A percentile compares a stretch with the other conserved stretches of the same genome.
These are phyloP conservation scores for Jacaranda copaia DNA, from an alignment of 257 asterid genomes.

Conservation along the genomic window DNA sequence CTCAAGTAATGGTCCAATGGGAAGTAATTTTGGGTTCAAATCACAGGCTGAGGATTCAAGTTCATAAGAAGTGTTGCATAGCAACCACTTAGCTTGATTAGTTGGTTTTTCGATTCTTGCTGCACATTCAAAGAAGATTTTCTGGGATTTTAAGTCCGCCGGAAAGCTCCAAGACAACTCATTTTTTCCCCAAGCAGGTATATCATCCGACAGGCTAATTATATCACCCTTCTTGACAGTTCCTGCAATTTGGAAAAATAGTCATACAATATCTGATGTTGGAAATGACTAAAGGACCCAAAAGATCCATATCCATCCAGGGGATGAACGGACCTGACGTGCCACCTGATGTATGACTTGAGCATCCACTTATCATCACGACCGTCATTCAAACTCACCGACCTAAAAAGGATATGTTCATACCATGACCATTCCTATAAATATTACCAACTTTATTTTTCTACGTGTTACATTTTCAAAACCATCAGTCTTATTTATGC, in stretches of 20 bases:
- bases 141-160: not conserved
- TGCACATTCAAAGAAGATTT: constrained; percentile 18
- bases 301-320: no score
- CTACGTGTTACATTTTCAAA: no score
- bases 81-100: constrained; percentile 20
- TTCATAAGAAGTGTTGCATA: constrained; percentile 42
- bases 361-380: no score
- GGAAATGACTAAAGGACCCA: no score
- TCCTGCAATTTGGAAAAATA: constrained; percentile 34
- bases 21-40: constrained; percentile 36
- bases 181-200: constrained; percentile 34
- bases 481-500: no score
- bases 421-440: no score
- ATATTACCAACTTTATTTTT: no score
- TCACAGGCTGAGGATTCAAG: constrained; percentile 47
- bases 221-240: constrained; percentile 30
- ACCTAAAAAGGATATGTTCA: no score
- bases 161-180: constrained; percentile 36
- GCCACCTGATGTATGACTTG: no score
- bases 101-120: not conserved
- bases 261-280: not conserved
- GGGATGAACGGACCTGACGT: no score
- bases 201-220: constrained; percentile 23
- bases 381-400: no score
- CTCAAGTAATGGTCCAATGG: constrained; percentile 48